Conservation (phyloP, 2,329 filamentous ascomycete genomes). For the Cryphonectria naterciae region DNA sequence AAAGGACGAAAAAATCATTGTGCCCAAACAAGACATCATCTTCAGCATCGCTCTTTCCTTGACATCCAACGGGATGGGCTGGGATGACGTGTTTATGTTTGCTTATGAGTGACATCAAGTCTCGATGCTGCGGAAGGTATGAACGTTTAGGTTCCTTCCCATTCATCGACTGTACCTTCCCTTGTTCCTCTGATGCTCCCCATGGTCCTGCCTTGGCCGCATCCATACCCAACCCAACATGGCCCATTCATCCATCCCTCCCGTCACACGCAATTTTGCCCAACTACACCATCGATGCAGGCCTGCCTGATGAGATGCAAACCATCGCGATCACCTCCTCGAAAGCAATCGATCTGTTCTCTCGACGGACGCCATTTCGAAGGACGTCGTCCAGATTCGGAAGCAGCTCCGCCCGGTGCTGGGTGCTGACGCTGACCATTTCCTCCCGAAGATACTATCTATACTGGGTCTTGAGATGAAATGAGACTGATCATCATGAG, state of each 20-base stretch:
- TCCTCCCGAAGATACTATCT: background rate
- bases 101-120: background rate
- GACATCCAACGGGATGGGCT: background rate
- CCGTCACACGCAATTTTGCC: background rate
- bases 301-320: conserved; percentile 6
- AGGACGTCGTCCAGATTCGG: background rate
- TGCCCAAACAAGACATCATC: background rate
- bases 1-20: background rate
- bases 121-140: background rate
- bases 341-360: background rate
- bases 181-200: background rate
- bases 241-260: background rate
- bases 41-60: background rate
- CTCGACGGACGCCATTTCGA: background rate
- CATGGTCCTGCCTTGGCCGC: background rate
- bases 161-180: background rate
- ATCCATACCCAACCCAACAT: conserved; percentile 16
- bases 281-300: conserved; percentile 11
- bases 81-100: background rate
- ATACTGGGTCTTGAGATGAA: background rate
- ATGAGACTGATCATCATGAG: background rate
- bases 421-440: background rate
- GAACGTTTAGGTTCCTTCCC: background rate
- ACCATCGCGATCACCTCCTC: background rate
- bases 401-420: background rate